These are phyloP conservation scores for Gillenia trifoliata DNA, from an alignment of 306 rosid species.

Conservation along the genomic window DNA sequence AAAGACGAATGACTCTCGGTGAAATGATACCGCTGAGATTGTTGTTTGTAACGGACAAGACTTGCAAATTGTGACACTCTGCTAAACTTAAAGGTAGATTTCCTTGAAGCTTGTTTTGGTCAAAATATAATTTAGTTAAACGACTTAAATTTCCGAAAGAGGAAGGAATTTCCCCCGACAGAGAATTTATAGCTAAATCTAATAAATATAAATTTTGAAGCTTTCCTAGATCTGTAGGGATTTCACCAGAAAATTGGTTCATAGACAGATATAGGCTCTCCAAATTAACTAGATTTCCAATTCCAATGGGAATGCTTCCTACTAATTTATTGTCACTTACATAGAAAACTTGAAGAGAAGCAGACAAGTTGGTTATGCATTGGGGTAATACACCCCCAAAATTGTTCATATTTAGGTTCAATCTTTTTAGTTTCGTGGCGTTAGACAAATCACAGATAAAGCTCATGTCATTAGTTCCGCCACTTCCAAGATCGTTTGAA, in stretches of 20 bases:
- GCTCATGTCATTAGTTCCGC: neutral
- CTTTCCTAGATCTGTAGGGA: neutral
- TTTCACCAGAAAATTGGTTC: neutral
- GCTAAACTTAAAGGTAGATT: neutral
- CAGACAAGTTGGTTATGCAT: neutral
- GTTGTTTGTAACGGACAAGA: neutral
- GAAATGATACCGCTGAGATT: neutral
- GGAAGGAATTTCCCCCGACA: neutral
- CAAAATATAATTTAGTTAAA: neutral
- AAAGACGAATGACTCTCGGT: neutral
- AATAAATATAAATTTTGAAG: neutral
- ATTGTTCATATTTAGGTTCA: neutral
- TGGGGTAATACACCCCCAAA: neutral
- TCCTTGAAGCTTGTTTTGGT: neutral
- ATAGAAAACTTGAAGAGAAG: neutral
- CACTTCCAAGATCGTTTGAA: neutral
- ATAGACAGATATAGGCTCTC: neutral
- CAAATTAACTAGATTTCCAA: neutral
- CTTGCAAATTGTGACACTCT: neutral
- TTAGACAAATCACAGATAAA: neutral
- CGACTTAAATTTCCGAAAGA: neutral
- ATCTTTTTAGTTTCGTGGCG: neutral
- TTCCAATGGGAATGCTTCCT: constrained; percentile 2
- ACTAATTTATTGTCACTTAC: neutral
- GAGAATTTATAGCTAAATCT: neutral